Evolutionary conservation across 2,329 filamentous ascomycete species (phyloP).

Genomic region (Kalaharituber pfeilii): DNA sequence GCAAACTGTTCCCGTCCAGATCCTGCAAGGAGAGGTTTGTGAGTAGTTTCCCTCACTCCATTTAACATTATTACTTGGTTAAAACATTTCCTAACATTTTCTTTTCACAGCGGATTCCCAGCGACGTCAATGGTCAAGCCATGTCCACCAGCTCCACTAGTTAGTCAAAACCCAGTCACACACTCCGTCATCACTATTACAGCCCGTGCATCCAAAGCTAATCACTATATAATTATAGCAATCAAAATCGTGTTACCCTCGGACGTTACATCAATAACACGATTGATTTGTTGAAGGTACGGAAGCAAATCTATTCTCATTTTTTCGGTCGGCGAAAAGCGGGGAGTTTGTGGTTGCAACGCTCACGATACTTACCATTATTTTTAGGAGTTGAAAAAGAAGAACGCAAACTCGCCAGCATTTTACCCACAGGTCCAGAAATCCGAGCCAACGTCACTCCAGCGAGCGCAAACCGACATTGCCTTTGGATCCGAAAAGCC

Average conservation of each 20-base stretch:
- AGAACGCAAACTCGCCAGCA: slow-evolving; percentile 83
- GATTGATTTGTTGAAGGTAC: slow-evolving; percentile 57
- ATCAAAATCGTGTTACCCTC: slow-evolving; percentile 75
- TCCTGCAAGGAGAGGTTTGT: slow-evolving; percentile 2
- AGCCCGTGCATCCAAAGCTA: not conserved
- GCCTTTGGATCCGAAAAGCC: slow-evolving; percentile 31
- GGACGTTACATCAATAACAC: slow-evolving; percentile 73
- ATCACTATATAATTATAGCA: slow-evolving; percentile 31
- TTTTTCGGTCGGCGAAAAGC: not conserved
- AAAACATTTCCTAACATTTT: slow-evolving; percentile 33
- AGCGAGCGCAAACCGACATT: slow-evolving; percentile 37
- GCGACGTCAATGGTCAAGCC: slow-evolving; percentile 52
- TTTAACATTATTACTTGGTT: slow-evolving; percentile 21
- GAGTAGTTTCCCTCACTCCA: slow-evolving; percentile 1
- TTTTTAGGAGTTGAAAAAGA: slow-evolving; percentile 51
- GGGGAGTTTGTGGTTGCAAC: not conserved
- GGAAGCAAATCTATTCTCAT: no score
- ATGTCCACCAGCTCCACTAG: slow-evolving; percentile 85
- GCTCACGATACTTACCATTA: not conserved
- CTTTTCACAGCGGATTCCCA: slow-evolving; percentile 37
- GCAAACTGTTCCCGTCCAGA: slow-evolving; percentile 13
- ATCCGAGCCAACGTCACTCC: slow-evolving; percentile 31
- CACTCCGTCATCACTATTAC: not conserved
- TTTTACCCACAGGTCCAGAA: slow-evolving; percentile 78
- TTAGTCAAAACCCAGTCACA: slow-evolving; percentile 26